phyloP scores from a whole-genome alignment of 257 asterid species.

The Knoxia roxburghii region DNA sequence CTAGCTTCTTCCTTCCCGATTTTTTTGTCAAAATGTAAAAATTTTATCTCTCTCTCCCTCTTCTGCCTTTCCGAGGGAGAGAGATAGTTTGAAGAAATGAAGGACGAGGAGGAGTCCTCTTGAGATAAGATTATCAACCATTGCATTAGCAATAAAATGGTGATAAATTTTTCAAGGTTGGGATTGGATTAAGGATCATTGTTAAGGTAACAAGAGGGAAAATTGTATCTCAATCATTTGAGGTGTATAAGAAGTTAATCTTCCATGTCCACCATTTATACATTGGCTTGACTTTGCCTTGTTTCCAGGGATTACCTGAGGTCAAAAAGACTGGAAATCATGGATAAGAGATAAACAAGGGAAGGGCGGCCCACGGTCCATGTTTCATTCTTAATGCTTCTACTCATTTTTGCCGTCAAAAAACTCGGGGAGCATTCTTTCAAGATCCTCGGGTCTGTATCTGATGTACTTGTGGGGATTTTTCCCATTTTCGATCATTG shows the following conservation, averaged over 20 bases:
- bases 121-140: not conserved
- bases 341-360: slow-evolving; percentile 3
- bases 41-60: slow-evolving; percentile 13
- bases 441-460: slow-evolving; percentile 80
- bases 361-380: not conserved
- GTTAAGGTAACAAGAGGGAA: too few species aligned
- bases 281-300: not conserved
- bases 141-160: not conserved
- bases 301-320: not conserved
- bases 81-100: not conserved
- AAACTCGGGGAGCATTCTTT: slow-evolving; percentile 88
- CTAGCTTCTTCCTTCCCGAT: too few species aligned
- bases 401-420: slow-evolving; percentile 92
- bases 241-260: not conserved
- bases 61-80: not conserved
- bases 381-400: not conserved
- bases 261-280: not conserved
- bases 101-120: not conserved
- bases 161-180: not conserved
- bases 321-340: not conserved
- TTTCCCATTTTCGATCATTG: slow-evolving; percentile 76
- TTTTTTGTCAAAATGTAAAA: too few species aligned
- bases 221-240: too few species aligned
- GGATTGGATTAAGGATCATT: not conserved
- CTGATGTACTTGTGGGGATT: slow-evolving; percentile 78